Percentiles rank a stretch among this genome's conserved stretches.
Conservation (phyloP, 805 yeast genomes). For the Wickerhamomyces silvicola region DNA sequence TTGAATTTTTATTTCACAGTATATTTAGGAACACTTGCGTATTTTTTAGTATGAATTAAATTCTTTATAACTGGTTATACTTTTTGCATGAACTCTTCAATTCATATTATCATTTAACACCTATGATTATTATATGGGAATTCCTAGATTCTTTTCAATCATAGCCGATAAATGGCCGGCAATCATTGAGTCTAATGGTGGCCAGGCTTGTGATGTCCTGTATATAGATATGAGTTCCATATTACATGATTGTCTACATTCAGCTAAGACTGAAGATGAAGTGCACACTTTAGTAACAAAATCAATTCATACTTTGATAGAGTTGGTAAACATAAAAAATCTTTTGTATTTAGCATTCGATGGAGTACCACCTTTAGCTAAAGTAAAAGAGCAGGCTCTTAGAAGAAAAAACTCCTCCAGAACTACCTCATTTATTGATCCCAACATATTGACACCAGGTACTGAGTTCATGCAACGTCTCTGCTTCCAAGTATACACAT, state of each 20-base stretch:
- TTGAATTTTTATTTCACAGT: too few species aligned
- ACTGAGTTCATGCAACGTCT: conserved; percentile 86
- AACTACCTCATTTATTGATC: conserved; percentile 69
- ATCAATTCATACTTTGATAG: conserved; percentile 80
- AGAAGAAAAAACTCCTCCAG: conserved; percentile 87
- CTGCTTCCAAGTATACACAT: conserved; percentile 65
- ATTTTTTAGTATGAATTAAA: too few species aligned
- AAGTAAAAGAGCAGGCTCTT: conserved; percentile 90
- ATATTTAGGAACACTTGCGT: too few species aligned
- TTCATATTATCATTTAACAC: too few species aligned
- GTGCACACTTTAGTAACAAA: conserved; percentile 74
- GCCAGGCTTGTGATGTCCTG: conserved; percentile 70
- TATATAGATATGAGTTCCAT: conserved; percentile 94
- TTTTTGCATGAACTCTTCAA: too few species aligned
- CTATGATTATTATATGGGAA: too few species aligned
- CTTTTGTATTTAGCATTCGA: conserved; percentile 89
- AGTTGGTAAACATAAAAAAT: conserved; percentile 66
- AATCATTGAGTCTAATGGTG: neutral
- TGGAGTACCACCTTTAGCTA: conserved; percentile 96
- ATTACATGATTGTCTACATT: conserved; percentile 80
- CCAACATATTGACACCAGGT: conserved; percentile 90
- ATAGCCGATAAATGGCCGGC: conserved; percentile 8
- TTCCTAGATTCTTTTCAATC: conserved; percentile 14
- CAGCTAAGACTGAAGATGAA: conserved; percentile 53
- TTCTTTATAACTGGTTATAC: too few species aligned